Base-by-base conservation (phyloP, 2,329 filamentous ascomycete species). In the Exophiala alcalophila region DNA sequence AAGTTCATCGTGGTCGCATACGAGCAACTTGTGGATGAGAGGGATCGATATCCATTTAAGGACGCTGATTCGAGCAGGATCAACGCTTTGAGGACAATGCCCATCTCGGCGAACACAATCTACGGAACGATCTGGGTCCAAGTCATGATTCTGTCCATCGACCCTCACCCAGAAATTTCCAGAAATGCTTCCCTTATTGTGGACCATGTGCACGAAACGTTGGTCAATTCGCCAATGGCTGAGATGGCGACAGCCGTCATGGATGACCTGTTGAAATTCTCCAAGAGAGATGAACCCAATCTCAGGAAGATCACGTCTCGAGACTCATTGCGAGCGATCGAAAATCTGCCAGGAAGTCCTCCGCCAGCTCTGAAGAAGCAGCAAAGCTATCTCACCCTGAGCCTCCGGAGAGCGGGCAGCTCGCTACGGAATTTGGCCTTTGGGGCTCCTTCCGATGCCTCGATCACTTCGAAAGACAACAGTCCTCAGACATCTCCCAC, bases 81-180 rank as follows among this genome's bases (percentile, higher is more conserved):
- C 31, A 50, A 51, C 23, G 38, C 47, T 10, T 15, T 21, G 24
- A 33, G 19, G 12, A 49, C 76, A 2, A 74, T 79, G 30, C 77
- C 79, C 1, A 65, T 86, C 8, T 88, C 90, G 9, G 82, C 86
- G 52, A 92, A 94, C 59, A 95, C 89, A 0, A 86, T 95, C 12
- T 96, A 94, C 62, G 84, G 90, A 20, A 86, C 90, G 1, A 84
- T 94, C 50, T 98, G 92, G 92, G 92, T 94, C 62, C 86, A 96
- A 58, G 76, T 94, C 29, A 72, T 96, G 46, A 86, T 94, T 50
- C 75, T 97, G 63, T 91, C 88, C 30, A 87, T 94, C 12, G 92
- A 98, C 60, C 91, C 92, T 27, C 90, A 96, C 60, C 89, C 91
- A 1, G 91, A 97, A 60, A 86, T 97, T 23, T 86, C 94, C 50